phyloP scores from a whole-genome alignment of 2,329 filamentous ascomycete genomes.

The Cladosporium sp. region DNA sequence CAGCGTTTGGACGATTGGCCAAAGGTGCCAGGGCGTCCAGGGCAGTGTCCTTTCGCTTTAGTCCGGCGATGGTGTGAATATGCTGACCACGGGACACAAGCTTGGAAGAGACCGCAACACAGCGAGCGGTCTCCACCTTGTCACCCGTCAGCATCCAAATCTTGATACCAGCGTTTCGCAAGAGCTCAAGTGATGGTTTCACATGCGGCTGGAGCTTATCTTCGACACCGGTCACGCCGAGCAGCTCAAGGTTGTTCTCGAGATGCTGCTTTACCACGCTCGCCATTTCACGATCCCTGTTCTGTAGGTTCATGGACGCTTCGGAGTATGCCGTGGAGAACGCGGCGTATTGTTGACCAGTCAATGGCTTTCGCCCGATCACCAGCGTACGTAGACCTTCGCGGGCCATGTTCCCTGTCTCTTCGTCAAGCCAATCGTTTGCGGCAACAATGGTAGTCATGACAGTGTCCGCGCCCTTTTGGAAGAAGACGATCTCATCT shows the following conservation, averaged over 20 bases:
- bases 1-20: conserved; percentile 79
- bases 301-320: conserved; percentile 76
- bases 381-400: conserved; percentile 93
- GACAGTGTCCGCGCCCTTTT: conserved; percentile 97
- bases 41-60: conserved; percentile 79
- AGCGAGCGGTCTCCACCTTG: conserved; percentile 96
- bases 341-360: conserved; percentile 73
- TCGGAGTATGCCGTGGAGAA: conserved; percentile 75
- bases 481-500: conserved; percentile 95
- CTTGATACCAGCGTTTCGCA: conserved; percentile 96
- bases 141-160: conserved; percentile 99
- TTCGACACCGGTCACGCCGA: conserved; percentile 97
- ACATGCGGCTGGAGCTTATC: conserved; percentile 95
- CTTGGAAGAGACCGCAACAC: conserved; percentile 92
- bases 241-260: conserved; percentile 83
- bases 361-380: conserved; percentile 86
- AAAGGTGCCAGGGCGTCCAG: conserved; percentile 88
- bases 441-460: conserved; percentile 94
- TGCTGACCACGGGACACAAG: conserved; percentile 91
- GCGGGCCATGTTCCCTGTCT: conserved; percentile 98
- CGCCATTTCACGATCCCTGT: conserved; percentile 80
- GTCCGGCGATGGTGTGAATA: conserved; percentile 78
- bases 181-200: conserved; percentile 88
- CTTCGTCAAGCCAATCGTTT: conserved; percentile 98
- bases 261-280: conserved; percentile 76